Base-by-base conservation (phyloP, 805 yeast species). In the Myxozyma sirexii region DNA sequence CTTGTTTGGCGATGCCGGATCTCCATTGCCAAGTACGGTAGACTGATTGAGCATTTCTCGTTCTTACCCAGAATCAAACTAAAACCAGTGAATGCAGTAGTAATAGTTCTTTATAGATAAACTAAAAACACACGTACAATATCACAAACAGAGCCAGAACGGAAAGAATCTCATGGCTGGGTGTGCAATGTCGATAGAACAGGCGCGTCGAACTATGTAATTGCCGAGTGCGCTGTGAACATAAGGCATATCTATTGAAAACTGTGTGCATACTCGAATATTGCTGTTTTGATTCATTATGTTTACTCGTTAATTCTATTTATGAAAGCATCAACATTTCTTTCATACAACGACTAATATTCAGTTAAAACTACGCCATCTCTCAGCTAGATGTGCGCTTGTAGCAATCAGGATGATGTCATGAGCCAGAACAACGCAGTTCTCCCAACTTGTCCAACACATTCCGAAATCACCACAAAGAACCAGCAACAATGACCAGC, bases 1-100 rank as follows among this genome's bases (percentile, higher is more conserved):
- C 29, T 33, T 54, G 33, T 23, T 47, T 15, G 57, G 57, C 26
- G 60, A 50, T 42, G 51, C 15, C 23, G 47, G 54, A 41, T 42
- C 47, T n/a, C 35, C 46, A 23, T 38, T 49, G 44, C 26, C 59
- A 10, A 55, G 33, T 26, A 46, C 54, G 23, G 60, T 33, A 23
- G 60, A 17, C 41, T 54, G 58, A 24, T 50, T 56, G 39, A 49
- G 44, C 60, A 56, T 56, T 39, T 37, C 45, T n/a, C 17, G 17
- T 35, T 21, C 43, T 26, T 33, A 37, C 8, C 17, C 8, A 35
- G 8, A 15, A 35, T 24, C 31, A 6, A 43, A 10, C n/a, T 21
- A 24, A 13, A 15, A 29, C 10, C 33, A 29, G 10, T 29, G 12
- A 43, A 24, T 41, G 13, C 23, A 17, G 17, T 24, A 4, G 44